phyloP scores from a whole-genome alignment of 495 filamentous ascomycete species.

The Astrothelium macrocarpum region DNA sequence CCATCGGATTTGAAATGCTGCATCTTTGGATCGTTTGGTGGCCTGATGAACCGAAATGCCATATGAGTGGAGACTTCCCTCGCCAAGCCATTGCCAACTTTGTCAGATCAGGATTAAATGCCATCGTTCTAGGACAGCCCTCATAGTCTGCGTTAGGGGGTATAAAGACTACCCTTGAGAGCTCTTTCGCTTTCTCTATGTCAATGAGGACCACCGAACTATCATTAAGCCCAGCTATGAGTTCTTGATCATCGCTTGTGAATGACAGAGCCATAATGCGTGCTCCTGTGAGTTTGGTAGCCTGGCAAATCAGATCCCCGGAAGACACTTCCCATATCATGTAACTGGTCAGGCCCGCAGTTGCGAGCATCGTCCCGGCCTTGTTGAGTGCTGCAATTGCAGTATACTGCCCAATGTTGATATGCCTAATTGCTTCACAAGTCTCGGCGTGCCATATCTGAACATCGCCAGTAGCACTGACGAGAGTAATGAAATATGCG shows the following conservation, averaged over 20 bases:
- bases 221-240: constrained; percentile 4
- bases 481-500: constrained; percentile 9
- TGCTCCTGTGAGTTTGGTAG: not conserved
- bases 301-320: not conserved
- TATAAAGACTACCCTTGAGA: not conserved
- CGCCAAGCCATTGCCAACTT: not conserved
- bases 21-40: not conserved
- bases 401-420: constrained; percentile 2
- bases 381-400: not conserved
- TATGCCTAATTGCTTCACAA: not conserved
- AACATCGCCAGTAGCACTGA: not conserved
- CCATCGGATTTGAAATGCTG: not conserved
- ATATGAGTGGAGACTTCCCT: not conserved
- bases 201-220: not conserved
- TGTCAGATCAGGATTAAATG: not conserved
- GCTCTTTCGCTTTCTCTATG: not conserved
- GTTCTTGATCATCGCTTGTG: not conserved
- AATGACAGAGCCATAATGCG: constrained; percentile 1
- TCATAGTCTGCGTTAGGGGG: not conserved
- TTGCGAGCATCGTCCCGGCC: not conserved
- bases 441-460: constrained; percentile 8
- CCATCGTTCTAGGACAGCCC: not conserved
- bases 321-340: constrained; percentile 9
- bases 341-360: constrained; percentile 2
- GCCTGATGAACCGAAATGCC: not conserved